These are phyloP conservation scores for Nothomitra cinnamomea DNA, from an alignment of 2,329 filamentous ascomycete species.

Conservation along the genomic window DNA sequence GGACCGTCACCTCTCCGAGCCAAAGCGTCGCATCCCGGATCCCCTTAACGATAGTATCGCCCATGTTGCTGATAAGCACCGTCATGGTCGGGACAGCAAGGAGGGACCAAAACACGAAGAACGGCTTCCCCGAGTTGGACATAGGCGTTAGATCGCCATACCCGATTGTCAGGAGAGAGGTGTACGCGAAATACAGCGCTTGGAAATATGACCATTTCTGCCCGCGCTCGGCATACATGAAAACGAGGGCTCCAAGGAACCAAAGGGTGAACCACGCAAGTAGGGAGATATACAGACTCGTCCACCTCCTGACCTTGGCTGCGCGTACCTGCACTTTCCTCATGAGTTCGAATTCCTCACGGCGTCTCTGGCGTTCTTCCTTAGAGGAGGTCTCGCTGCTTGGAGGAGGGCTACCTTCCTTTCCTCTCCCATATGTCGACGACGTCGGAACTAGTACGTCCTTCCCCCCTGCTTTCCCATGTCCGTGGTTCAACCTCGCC, in stretches of 20 bases:
- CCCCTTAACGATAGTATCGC: conserved; percentile 33
- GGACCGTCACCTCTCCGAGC: conserved; percentile 35
- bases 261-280: conserved; percentile 24
- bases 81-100: conserved; percentile 37
- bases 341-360: conserved; percentile 31
- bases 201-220: conserved; percentile 35
- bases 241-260: conserved; percentile 33
- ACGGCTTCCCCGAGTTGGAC: conserved; percentile 34
- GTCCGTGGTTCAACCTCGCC: conserved; percentile 21
- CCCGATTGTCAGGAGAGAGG: conserved; percentile 35
- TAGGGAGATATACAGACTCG: conserved; percentile 23
- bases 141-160: conserved; percentile 32
- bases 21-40: conserved; percentile 39
- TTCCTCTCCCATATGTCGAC: conserved; percentile 16
- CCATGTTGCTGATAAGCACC: conserved; percentile 36
- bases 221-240: conserved; percentile 28
- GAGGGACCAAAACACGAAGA: conserved; percentile 40
- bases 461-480: no score
- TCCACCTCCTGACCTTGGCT: conserved; percentile 21
- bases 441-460: conserved; percentile 27
- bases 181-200: conserved; percentile 35
- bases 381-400: conserved; percentile 14
- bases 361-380: conserved; percentile 24
- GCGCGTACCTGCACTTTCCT: conserved; percentile 23
- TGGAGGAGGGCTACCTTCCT: no score